Conservation (phyloP, 2,329 filamentous ascomycete genomes). For the Phialocephala sp. region DNA sequence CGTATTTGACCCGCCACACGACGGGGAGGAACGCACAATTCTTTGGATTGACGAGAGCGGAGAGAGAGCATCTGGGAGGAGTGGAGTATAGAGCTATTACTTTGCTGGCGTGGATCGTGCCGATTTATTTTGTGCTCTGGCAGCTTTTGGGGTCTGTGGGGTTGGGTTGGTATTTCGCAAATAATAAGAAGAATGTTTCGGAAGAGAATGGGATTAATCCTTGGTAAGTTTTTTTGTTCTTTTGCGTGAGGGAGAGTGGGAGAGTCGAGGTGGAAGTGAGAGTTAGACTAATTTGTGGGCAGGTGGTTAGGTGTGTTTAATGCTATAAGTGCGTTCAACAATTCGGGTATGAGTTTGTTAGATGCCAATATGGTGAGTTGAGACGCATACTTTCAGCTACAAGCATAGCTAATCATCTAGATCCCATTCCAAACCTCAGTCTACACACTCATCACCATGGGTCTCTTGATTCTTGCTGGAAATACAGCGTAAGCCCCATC, state of each 20-base stretch:
- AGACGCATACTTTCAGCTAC: not conserved
- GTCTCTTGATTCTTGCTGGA: slow-evolving; percentile 64
- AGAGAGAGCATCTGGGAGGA: slow-evolving; percentile 64
- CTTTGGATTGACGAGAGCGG: slow-evolving; percentile 55
- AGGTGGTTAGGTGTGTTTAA: slow-evolving; percentile 71
- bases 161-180: slow-evolving; percentile 64
- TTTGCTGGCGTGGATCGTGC: slow-evolving; percentile 63
- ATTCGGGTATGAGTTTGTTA: slow-evolving; percentile 71
- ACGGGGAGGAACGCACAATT: slow-evolving; percentile 61
- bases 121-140: slow-evolving; percentile 63
- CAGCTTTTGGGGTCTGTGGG: slow-evolving; percentile 64
- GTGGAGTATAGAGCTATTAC: slow-evolving; percentile 68
- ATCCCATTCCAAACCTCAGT: slow-evolving; percentile 49
- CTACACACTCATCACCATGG: slow-evolving; percentile 54
- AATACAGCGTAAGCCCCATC: slow-evolving; percentile 56
- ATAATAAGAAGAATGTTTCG: slow-evolving; percentile 55
- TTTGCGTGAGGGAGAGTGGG: not conserved
- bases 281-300: slow-evolving; percentile 10
- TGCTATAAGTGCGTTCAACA: slow-evolving; percentile 72
- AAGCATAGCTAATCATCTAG: slow-evolving; percentile 27
- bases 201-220: slow-evolving; percentile 63
- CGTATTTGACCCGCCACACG: slow-evolving; percentile 35
- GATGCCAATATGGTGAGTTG: slow-evolving; percentile 64
- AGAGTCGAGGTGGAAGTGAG: not conserved
- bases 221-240: slow-evolving; percentile 49